Conservation (phyloP, 1,284 basidiomycete species). For the Austropuccinia psidii region DNA sequence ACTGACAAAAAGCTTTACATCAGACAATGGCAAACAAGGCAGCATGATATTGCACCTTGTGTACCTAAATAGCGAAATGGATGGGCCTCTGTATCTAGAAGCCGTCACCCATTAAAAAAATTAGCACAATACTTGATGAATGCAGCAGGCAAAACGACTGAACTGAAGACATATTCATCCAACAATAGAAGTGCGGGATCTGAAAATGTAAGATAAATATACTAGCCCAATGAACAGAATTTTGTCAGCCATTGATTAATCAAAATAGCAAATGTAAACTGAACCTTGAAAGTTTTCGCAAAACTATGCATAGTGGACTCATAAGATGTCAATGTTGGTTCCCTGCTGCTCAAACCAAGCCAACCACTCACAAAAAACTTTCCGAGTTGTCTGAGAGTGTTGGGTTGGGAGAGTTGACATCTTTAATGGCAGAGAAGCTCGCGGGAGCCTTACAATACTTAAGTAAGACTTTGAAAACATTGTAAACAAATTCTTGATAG, state of each 20-base stretch:
- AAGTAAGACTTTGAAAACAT: conserved; percentile 15
- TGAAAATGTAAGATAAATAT: conserved; percentile 32
- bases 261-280: neutral
- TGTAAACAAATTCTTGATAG: conserved; percentile 34
- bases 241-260: neutral
- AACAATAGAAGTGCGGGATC: conserved; percentile 14
- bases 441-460: conserved; percentile 19
- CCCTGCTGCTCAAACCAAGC: no score
- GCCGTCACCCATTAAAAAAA: neutral
- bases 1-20: no score
- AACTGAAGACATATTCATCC: conserved; percentile 36
- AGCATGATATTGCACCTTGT: no score
- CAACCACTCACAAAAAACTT: conserved; percentile 36
- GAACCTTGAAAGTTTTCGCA: conserved; percentile 35
- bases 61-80: conserved; percentile 16
- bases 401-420: conserved; percentile 16
- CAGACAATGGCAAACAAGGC: no score
- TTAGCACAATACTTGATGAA: neutral
- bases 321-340: no score
- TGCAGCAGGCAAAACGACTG: neutral
- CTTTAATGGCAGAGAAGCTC: conserved; percentile 18
- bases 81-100: conserved; percentile 30
- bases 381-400: neutral
- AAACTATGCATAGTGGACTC: conserved; percentile 16
- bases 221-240: neutral